These are phyloP conservation scores for Pestalotiopsis sp. DNA, from an alignment of 2,329 filamentous ascomycete species.

Conservation along the genomic window DNA sequence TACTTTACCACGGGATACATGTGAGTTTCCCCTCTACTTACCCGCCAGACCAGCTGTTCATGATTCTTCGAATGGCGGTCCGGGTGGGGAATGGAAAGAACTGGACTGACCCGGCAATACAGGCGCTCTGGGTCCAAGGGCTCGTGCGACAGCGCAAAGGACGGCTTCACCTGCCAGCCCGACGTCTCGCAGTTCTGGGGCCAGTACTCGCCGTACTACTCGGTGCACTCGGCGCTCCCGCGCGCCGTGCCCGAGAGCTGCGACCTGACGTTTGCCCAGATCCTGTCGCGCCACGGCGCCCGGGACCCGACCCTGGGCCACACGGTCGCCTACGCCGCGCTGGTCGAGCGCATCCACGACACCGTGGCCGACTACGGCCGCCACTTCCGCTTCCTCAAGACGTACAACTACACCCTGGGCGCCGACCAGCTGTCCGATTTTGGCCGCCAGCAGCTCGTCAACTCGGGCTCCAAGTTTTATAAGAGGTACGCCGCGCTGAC, in stretches of 20 bases:
- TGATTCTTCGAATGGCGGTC: too few relatives aligned
- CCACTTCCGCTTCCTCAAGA: conserved; percentile 69
- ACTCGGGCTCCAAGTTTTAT: conserved; percentile 79
- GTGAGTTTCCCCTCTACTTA: background rate
- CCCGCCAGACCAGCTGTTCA: background rate
- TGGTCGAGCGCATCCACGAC: conserved; percentile 68
- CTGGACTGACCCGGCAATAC: background rate
- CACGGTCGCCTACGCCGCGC: conserved; percentile 61
- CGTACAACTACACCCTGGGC: conserved; percentile 73
- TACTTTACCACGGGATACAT: conserved; percentile 13
- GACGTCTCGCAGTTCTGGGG: conserved; percentile 75
- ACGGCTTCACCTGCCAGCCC: conserved; percentile 66
- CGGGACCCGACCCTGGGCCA: conserved; percentile 77
- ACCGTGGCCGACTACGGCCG: conserved; percentile 58
- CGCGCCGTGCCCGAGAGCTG: conserved; percentile 67
- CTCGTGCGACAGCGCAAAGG: conserved; percentile 53
- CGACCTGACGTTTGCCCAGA: conserved; percentile 75
- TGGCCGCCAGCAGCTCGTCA: conserved; percentile 70
- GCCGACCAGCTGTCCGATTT: conserved; percentile 70
- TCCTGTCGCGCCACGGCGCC: conserved; percentile 84
- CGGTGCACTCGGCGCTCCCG: conserved; percentile 69
- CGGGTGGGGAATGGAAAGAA: background rate
- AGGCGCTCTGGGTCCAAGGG: conserved; percentile 27
- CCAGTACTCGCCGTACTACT: conserved; percentile 85
- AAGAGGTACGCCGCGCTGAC: conserved; percentile 70